These are phyloP conservation scores for Mangifera indica DNA, from an alignment of 345 rosid species.

Conservation along the genomic window DNA sequence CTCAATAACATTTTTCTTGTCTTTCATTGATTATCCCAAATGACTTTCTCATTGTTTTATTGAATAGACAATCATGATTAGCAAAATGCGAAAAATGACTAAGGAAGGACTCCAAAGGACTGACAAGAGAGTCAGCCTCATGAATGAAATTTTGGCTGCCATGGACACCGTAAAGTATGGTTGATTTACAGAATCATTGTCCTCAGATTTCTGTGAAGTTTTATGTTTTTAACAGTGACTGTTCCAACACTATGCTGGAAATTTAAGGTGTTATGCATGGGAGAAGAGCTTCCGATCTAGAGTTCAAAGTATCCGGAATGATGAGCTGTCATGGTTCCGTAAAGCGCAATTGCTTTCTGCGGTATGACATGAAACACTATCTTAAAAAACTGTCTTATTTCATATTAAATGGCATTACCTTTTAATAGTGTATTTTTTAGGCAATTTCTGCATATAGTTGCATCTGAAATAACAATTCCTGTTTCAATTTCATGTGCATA, in stretches of 20 bases:
- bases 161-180: slow-evolving; percentile 97
- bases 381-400: neutral
- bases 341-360: slow-evolving; percentile 79
- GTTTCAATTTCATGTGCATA: too few relatives aligned
- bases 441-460: too few relatives aligned
- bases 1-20: neutral
- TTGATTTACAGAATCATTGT: slow-evolving; percentile 11
- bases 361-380: slow-evolving; percentile 41
- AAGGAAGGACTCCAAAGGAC: slow-evolving; percentile 95
- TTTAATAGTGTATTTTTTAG: too few relatives aligned
- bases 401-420: neutral
- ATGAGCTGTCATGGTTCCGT: slow-evolving; percentile 89
- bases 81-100: slow-evolving; percentile 84
- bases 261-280: slow-evolving; percentile 91
- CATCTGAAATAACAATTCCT: too few relatives aligned
- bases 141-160: slow-evolving; percentile 88
- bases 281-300: slow-evolving; percentile 85
- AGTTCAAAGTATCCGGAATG: slow-evolving; percentile 61
- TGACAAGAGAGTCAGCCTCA: slow-evolving; percentile 87
- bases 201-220: slow-evolving; percentile 6
- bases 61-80: slow-evolving; percentile 68
- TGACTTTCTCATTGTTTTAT: slow-evolving; percentile 19
- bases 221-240: slow-evolving; percentile 6
- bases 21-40: neutral
- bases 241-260: slow-evolving; percentile 13